A percentile compares a stretch with the other conserved stretches of the same genome.
Conservation (phyloP, 2,329 filamentous ascomycete genomes). For the Botryotinia calthae region DNA sequence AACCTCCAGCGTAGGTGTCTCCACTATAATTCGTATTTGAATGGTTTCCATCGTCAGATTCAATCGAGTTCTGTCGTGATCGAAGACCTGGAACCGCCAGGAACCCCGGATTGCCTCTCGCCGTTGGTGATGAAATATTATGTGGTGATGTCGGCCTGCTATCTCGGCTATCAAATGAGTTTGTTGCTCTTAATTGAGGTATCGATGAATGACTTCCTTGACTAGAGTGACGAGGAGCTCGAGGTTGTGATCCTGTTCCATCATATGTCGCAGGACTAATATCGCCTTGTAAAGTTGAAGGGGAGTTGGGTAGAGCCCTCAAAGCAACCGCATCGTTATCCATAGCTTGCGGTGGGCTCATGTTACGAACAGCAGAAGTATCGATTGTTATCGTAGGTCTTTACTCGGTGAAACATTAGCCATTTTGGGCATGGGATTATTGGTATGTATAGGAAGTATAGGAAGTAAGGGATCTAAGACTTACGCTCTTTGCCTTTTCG, state of each 20-base stretch:
- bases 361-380: conserved; percentile 50
- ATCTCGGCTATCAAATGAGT: conserved; percentile 58
- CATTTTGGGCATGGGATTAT: conserved; percentile 14
- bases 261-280: conserved; percentile 41
- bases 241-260: conserved; percentile 27
- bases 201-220: conserved; percentile 35
- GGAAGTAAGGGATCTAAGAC: conserved; percentile 24
- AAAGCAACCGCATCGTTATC: conserved; percentile 38
- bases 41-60: conserved; percentile 57
- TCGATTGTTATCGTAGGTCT: conserved; percentile 56
- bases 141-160: conserved; percentile 65
- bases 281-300: conserved; percentile 37
- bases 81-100: conserved; percentile 62
- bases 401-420: conserved; percentile 12
- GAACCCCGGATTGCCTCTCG: conserved; percentile 51
- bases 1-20: conserved; percentile 45
- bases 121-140: conserved; percentile 62
- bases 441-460: conserved; percentile 31
- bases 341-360: conserved; percentile 35
- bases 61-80: conserved; percentile 63
- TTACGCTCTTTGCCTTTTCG: conserved; percentile 39
- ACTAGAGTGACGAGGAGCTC: conserved; percentile 32
- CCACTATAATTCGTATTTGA: conserved; percentile 40
- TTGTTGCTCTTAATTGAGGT: conserved; percentile 51
- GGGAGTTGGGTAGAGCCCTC: conserved; percentile 40